A percentile compares a stretch with the other conserved stretches of the same genome.
phyloP scores from a whole-genome alignment of 768 basidiomycete genomes.

The Mrakia blollopis region DNA sequence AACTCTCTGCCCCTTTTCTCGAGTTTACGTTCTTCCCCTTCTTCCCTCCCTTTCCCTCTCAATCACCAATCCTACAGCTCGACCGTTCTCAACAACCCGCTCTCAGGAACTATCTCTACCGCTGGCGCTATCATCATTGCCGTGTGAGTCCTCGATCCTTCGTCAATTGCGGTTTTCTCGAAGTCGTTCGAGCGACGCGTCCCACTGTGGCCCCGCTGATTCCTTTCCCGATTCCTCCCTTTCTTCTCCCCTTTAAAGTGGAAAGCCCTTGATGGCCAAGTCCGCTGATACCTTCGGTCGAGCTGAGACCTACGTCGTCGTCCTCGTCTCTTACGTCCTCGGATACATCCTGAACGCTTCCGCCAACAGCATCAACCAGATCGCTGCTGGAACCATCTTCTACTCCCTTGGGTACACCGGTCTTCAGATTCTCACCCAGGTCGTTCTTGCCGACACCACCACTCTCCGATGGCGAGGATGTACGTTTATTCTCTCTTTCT shows the following conservation, averaged over 20 bases:
- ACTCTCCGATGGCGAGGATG: constrained; percentile 46
- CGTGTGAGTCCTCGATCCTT: constrained; percentile 35
- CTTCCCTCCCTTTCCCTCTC: not conserved
- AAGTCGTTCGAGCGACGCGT: too few species aligned
- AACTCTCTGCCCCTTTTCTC: not conserved
- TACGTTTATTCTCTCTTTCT: not conserved
- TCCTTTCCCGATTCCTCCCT: too few species aligned
- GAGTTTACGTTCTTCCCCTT: not conserved
- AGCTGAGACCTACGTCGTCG: constrained; percentile 46
- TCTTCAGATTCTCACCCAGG: constrained; percentile 47
- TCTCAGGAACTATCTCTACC: constrained; percentile 17
- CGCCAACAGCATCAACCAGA: constrained; percentile 38
- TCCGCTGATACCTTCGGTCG: constrained; percentile 66
- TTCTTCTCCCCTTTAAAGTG: constrained; percentile 21
- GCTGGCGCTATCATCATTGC: constrained; percentile 38
- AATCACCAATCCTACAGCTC: constrained; percentile 50
- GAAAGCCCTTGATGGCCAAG: constrained; percentile 69
- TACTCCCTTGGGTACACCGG: constrained; percentile 53
- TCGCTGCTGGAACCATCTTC: constrained; percentile 40
- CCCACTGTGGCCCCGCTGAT: too few species aligned
- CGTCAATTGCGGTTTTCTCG: too few species aligned
- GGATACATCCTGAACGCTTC: constrained; percentile 40
- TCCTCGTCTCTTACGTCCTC: constrained; percentile 46
- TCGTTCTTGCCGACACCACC: constrained; percentile 46
- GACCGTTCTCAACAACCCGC: constrained; percentile 38